phyloP scores from a whole-genome alignment of 2,329 filamentous ascomycete genomes.

The Mycosphaerelloides madeirae region DNA sequence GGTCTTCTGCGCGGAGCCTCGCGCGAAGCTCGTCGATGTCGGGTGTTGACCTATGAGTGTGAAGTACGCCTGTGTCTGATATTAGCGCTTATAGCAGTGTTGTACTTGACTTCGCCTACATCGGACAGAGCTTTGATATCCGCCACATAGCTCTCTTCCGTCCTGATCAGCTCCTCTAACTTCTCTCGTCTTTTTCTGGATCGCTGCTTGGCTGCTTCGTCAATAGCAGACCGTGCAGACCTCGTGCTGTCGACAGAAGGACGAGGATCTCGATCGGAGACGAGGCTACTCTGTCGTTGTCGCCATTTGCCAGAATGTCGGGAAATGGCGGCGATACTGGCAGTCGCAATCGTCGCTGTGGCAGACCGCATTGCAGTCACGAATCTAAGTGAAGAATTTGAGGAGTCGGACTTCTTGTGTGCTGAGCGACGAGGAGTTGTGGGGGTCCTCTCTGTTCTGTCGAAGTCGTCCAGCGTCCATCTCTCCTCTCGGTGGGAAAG shows the following conservation, averaged over 20 bases:
- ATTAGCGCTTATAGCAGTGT: neutral
- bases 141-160: slow-evolving; percentile 82
- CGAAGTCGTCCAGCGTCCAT: slow-evolving; percentile 36
- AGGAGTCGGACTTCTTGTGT: slow-evolving; percentile 50
- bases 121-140: slow-evolving; percentile 84
- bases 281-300: slow-evolving; percentile 50
- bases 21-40: slow-evolving; percentile 23
- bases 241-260: slow-evolving; percentile 53
- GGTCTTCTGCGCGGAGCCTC: slow-evolving; percentile 27
- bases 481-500: slow-evolving; percentile 32
- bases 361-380: slow-evolving; percentile 77
- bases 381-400: slow-evolving; percentile 71
- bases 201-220: slow-evolving; percentile 66
- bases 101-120: slow-evolving; percentile 46
- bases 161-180: slow-evolving; percentile 77
- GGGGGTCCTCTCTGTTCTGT: slow-evolving; percentile 13
- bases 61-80: slow-evolving; percentile 37
- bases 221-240: slow-evolving; percentile 44
- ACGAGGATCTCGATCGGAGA: slow-evolving; percentile 63
- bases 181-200: slow-evolving; percentile 72
- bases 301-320: slow-evolving; percentile 52
- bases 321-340: slow-evolving; percentile 63
- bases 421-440: slow-evolving; percentile 6
- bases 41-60: slow-evolving; percentile 33
- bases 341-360: slow-evolving; percentile 69